Percentiles rank a stretch among this genome's conserved stretches.
These are phyloP conservation scores for Chlorella sp. DNA, from an alignment of 139 green algal species.

Conservation along the genomic window DNA sequence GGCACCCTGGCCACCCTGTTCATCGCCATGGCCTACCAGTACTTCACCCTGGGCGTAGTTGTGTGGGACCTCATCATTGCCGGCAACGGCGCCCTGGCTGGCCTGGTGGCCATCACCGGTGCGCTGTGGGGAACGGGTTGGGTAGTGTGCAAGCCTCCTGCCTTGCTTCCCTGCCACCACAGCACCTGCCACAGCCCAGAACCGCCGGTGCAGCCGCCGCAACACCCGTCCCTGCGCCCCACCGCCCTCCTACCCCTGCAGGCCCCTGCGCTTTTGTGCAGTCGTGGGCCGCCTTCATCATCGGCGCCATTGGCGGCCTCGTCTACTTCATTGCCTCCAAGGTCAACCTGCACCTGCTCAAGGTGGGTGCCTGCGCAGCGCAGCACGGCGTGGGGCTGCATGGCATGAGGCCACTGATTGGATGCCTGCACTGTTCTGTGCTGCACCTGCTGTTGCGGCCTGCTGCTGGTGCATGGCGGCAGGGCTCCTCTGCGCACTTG, in stretches of 20 bases:
- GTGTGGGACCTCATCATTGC: slow-evolving; percentile 80
- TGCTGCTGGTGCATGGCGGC: not conserved
- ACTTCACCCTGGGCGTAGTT: slow-evolving; percentile 42
- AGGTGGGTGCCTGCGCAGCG: slow-evolving; percentile 36
- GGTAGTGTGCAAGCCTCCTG: too few species aligned
- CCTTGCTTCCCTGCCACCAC: too few species aligned
- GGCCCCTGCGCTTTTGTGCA: slow-evolving; percentile 69
- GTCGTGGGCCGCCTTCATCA: slow-evolving; percentile 86
- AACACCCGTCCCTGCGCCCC: too few species aligned
- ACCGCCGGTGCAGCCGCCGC: too few species aligned
- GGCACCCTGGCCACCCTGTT: slow-evolving; percentile 38
- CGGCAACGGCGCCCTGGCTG: slow-evolving; percentile 83
- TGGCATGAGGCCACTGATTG: too few species aligned
- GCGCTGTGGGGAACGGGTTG: too few species aligned
- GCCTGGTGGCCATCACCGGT: slow-evolving; percentile 82
- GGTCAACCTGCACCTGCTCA: slow-evolving; percentile 47
- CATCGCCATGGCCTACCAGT: slow-evolving; percentile 44
- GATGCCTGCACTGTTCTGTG: too few species aligned
- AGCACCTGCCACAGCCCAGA: too few species aligned
- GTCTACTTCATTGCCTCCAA: slow-evolving; percentile 59
- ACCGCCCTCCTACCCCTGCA: too few species aligned
- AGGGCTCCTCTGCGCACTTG: not conserved
- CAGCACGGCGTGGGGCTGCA: too few species aligned
- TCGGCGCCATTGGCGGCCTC: slow-evolving; percentile 67
- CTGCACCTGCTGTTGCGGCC: not conserved